Conservation (phyloP, 2,329 filamentous ascomycete genomes). For the Didymella exigua region DNA sequence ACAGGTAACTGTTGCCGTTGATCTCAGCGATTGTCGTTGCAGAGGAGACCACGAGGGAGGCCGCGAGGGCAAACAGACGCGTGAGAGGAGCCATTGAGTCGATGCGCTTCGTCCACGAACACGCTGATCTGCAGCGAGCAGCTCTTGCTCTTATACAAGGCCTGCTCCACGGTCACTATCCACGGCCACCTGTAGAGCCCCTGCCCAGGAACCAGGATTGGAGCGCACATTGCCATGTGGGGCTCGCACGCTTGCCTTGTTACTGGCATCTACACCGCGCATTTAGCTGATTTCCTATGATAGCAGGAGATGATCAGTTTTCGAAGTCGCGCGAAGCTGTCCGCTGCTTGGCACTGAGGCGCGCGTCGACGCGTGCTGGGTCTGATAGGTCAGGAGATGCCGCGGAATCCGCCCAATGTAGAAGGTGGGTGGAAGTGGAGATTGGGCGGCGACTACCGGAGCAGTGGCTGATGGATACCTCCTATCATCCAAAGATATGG, state of each 20-base stretch:
- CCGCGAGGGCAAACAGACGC: slow-evolving; percentile 25
- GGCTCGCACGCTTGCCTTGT: slow-evolving; percentile 15
- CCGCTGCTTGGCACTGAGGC: slow-evolving; percentile 11
- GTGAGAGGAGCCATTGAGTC: slow-evolving; percentile 23
- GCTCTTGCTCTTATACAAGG: slow-evolving; percentile 9
- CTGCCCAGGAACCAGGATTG: slow-evolving; percentile 10
- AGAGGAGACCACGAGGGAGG: slow-evolving; percentile 22
- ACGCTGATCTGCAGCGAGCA: slow-evolving; percentile 4
- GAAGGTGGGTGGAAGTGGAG: slow-evolving; percentile 14
- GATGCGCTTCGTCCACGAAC: slow-evolving; percentile 12
- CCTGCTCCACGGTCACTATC: neutral
- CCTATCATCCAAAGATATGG: slow-evolving; percentile 15
- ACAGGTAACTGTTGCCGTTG: slow-evolving; percentile 69
- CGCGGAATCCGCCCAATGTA: slow-evolving; percentile 9
- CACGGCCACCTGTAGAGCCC: neutral
- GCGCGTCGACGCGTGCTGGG: slow-evolving; percentile 11
- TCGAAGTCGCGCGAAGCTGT: slow-evolving; percentile 15
- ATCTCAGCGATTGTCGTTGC: slow-evolving; percentile 61
- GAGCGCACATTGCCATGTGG: slow-evolving; percentile 2
- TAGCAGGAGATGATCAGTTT: slow-evolving; percentile 7
- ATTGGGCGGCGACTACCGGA: slow-evolving; percentile 16
- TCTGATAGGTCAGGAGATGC: slow-evolving; percentile 17
- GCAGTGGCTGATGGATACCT: slow-evolving; percentile 7
- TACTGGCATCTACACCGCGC: slow-evolving; percentile 15
- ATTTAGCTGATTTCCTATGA: slow-evolving; percentile 16